Evolutionary conservation across 805 yeast genomes (phyloP).

Genomic region (Ogataea dorogensis): DNA sequence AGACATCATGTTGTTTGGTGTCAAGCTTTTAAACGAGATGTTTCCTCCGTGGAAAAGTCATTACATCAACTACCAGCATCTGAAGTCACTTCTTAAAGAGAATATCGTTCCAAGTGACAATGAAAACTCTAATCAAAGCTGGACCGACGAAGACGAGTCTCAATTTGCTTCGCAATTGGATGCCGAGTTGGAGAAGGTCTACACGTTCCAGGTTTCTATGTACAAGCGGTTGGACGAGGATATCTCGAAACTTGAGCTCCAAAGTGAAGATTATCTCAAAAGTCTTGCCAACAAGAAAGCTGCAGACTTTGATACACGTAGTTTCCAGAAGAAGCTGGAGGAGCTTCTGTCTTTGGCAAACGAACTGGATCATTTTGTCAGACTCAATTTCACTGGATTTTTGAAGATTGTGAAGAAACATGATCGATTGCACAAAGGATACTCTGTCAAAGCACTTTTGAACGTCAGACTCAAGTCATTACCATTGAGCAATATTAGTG

Average conservation of each 20-base stretch:
- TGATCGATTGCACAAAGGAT: conserved; percentile 83
- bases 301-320: conserved; percentile 50
- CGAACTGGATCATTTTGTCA: conserved; percentile 84
- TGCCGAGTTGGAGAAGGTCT: conserved; percentile 72
- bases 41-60: conserved; percentile 85
- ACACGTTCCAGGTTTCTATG: conserved; percentile 64
- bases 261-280: conserved; percentile 43
- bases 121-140: conserved; percentile 29
- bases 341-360: conserved; percentile 70
- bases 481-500: conserved; percentile 78
- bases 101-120: conserved; percentile 38
- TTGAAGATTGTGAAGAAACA: conserved; percentile 93
- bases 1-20: conserved; percentile 79
- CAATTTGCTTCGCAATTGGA: conserved; percentile 66
- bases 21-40: conserved; percentile 73
- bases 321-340: conserved; percentile 70
- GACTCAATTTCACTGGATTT: conserved; percentile 93
- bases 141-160: conserved; percentile 74
- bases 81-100: conserved; percentile 70
- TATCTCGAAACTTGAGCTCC: conserved; percentile 61
- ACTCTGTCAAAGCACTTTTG: conserved; percentile 85
- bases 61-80: conserved; percentile 62
- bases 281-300: conserved; percentile 24
- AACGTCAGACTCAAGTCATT: conserved; percentile 82
- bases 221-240: conserved; percentile 66